phyloP scores from a whole-genome alignment of 1,284 basidiomycete genomes.

The Boletus smithii region DNA sequence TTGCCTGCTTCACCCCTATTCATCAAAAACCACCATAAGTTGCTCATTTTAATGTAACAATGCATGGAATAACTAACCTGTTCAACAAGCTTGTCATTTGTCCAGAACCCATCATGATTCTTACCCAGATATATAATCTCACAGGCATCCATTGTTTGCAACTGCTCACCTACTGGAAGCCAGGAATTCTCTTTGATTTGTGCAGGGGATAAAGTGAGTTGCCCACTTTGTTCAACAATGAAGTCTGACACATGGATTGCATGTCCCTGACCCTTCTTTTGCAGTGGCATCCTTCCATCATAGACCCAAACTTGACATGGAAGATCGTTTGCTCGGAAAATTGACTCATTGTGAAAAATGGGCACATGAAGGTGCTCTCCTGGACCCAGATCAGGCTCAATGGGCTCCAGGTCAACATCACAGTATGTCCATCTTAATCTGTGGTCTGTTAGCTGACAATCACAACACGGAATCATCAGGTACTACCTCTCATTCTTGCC shows the following conservation, averaged over 20 bases:
- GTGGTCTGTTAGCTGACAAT: neutral
- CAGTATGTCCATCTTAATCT: neutral
- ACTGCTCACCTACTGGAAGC: neutral
- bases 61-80: conserved; percentile 4
- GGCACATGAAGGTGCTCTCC: neutral
- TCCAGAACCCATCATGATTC: conserved; percentile 8
- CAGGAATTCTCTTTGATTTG: neutral
- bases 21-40: neutral
- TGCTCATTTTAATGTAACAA: neutral
- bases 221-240: neutral
- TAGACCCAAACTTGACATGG: neutral
- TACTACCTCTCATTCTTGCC: neutral
- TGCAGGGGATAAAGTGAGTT: neutral
- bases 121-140: conserved; percentile 8
- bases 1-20: conserved; percentile 10
- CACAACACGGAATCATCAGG: neutral
- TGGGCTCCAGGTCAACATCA: neutral
- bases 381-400: neutral
- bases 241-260: neutral
- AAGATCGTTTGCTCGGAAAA: neutral
- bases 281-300: neutral
- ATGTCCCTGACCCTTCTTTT: neutral
- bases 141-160: neutral
- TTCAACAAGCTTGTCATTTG: conserved; percentile 23
- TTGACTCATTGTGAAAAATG: neutral